Conservation (phyloP, 2,329 filamentous ascomycete species). For the Arthrocladium fulminans region DNA sequence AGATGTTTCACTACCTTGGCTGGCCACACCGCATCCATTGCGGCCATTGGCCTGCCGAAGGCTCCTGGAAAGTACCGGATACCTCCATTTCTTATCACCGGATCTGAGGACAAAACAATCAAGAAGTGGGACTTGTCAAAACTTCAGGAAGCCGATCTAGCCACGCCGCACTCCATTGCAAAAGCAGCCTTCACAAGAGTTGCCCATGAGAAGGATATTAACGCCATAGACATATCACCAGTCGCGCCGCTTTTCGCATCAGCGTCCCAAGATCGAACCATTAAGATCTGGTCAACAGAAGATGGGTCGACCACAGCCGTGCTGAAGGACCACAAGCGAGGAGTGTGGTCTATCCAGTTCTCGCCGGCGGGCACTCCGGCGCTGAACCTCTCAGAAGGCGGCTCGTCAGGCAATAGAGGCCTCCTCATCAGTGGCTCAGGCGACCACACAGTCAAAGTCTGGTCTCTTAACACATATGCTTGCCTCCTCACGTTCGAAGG, state of each 20-base stretch:
- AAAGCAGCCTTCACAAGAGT: slow-evolving; percentile 76
- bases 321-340: slow-evolving; percentile 81
- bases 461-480: slow-evolving; percentile 85
- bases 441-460: slow-evolving; percentile 92
- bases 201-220: slow-evolving; percentile 98
- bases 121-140: slow-evolving; percentile 83
- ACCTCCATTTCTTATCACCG: slow-evolving; percentile 76
- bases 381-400: slow-evolving; percentile 62
- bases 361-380: slow-evolving; percentile 68
- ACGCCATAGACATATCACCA: slow-evolving; percentile 75
- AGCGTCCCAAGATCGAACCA: slow-evolving; percentile 89
- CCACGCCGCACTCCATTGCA: slow-evolving; percentile 27
- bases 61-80: slow-evolving; percentile 63
- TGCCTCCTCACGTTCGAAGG: slow-evolving; percentile 93
- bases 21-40: slow-evolving; percentile 88
- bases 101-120: slow-evolving; percentile 89
- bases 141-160: slow-evolving; percentile 41
- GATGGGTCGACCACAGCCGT: slow-evolving; percentile 88
- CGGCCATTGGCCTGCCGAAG: slow-evolving; percentile 76
- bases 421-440: slow-evolving; percentile 83
- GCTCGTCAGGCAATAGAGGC: slow-evolving; percentile 64
- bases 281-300: slow-evolving; percentile 91
- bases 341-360: slow-evolving; percentile 93
- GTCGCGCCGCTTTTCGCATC: slow-evolving; percentile 78
- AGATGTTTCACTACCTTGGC: slow-evolving; percentile 74